A percentile compares a stretch with the other conserved stretches of the same genome.
phyloP scores from a whole-genome alignment of 2,329 filamentous ascomycete genomes.

The Pseudonectria foliicola region DNA sequence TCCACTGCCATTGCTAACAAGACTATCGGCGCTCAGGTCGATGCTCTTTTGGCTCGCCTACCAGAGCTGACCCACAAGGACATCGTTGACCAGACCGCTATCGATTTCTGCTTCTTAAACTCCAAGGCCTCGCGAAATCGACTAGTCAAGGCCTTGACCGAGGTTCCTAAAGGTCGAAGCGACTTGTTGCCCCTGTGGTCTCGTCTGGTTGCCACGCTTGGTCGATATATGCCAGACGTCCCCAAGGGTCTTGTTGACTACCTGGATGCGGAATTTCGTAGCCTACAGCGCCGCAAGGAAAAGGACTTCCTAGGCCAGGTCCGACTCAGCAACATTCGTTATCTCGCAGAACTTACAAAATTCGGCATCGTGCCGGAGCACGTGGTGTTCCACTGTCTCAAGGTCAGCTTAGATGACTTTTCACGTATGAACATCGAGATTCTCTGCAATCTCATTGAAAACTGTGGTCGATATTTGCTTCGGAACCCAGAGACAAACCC shows the following conservation, averaged over 20 bases:
- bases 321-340: conserved; percentile 90
- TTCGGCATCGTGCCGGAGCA: conserved; percentile 97
- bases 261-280: conserved; percentile 93
- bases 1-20: conserved; percentile 96
- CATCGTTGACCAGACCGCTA: conserved; percentile 80
- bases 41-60: conserved; percentile 78
- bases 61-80: conserved; percentile 91
- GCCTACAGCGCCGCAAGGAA: conserved; percentile 90
- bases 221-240: conserved; percentile 91
- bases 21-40: conserved; percentile 93
- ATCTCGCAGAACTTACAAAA: conserved; percentile 93
- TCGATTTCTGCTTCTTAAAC: conserved; percentile 97
- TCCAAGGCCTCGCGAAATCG: conserved; percentile 96
- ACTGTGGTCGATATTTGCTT: conserved; percentile 89
- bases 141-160: conserved; percentile 84
- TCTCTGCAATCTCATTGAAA: conserved; percentile 90
- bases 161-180: conserved; percentile 87
- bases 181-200: conserved; percentile 88
- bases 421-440: conserved; percentile 99
- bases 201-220: conserved; percentile 86
- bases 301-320: conserved; percentile 97
- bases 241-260: conserved; percentile 86
- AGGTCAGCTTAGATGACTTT: conserved; percentile 95
- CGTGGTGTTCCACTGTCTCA: conserved; percentile 97
- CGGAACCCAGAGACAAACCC: conserved; percentile 89